phyloP scores from a whole-genome alignment of 495 filamentous ascomycete genomes.

The Zalerion maritima region DNA sequence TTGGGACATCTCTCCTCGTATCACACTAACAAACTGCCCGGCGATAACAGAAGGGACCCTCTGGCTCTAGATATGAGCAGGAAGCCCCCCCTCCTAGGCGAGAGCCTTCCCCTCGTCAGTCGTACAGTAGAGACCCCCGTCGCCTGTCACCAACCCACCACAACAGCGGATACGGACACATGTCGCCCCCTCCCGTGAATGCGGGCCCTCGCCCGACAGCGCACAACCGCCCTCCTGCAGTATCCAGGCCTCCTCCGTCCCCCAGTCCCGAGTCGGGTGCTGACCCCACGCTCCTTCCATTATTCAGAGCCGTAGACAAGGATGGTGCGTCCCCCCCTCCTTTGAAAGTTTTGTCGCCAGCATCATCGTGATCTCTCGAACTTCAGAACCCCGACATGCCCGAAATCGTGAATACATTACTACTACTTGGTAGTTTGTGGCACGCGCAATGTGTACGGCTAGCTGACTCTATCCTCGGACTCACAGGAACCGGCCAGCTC shows the following conservation, averaged over 20 bases:
- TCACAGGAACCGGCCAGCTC: constrained; percentile 58
- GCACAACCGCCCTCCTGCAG: constrained; percentile 35
- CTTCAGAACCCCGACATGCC: not conserved
- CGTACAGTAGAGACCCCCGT: constrained; percentile 16
- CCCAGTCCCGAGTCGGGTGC: constrained; percentile 47
- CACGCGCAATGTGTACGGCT: constrained; percentile 1
- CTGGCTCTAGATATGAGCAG: constrained; percentile 18
- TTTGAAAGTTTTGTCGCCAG: not conserved
- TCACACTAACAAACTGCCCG: constrained; percentile 1
- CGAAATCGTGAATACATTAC: constrained; percentile 3
- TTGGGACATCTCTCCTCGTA: constrained; percentile 9
- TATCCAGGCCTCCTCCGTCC: constrained; percentile 50
- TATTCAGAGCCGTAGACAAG: constrained; percentile 88
- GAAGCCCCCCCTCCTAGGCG: constrained; percentile 6
- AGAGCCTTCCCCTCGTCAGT: constrained; percentile 22
- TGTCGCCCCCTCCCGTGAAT: constrained; percentile 27
- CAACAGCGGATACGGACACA: constrained; percentile 1
- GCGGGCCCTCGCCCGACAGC: constrained; percentile 32
- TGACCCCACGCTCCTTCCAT: constrained; percentile 62
- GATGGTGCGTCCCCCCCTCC: constrained; percentile 33
- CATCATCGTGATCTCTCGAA: too few relatives aligned
- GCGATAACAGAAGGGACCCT: constrained; percentile 8
- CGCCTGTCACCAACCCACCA: not conserved
- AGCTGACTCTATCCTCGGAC: constrained; percentile 1
- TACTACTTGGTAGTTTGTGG: constrained; percentile 3